phyloP scores from a whole-genome alignment of 2,329 filamentous ascomycete species.

The Xylariaceae sp. region DNA sequence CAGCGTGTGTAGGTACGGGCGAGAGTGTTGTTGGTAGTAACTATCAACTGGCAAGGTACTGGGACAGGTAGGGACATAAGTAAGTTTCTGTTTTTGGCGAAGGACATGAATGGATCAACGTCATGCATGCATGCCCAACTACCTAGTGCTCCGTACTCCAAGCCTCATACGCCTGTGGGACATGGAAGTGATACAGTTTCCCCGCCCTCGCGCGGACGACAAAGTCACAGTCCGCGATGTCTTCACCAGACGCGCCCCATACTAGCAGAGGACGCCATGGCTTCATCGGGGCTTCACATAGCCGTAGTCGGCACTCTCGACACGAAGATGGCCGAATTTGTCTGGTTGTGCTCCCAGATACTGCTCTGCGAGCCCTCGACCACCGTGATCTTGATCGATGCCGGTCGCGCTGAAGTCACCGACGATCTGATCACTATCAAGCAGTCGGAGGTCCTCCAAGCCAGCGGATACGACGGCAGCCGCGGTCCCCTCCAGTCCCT shows the following conservation, averaged over 20 bases:
- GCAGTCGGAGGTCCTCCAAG: conserved; percentile 20
- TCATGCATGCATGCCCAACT: too few species aligned
- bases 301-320: conserved; percentile 55
- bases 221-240: too few species aligned
- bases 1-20: too few species aligned
- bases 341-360: conserved; percentile 37
- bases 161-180: too few species aligned
- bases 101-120: too few species aligned
- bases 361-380: conserved; percentile 29
- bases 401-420: conserved; percentile 37
- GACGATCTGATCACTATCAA: conserved; percentile 35
- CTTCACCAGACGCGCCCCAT: too few species aligned
- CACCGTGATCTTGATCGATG: conserved; percentile 44
- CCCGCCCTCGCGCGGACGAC: too few species aligned
- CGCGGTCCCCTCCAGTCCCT: conserved; percentile 31
- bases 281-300: conserved; percentile 9
- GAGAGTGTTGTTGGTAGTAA: neutral
- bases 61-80: too few species aligned
- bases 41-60: neutral
- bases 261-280: too few species aligned
- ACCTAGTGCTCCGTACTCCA: too few species aligned
- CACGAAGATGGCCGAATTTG: conserved; percentile 53
- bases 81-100: too few species aligned
- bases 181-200: too few species aligned
- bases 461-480: conserved; percentile 29